phyloP scores from a whole-genome alignment of 2,329 filamentous ascomycete species.

The Fusarium hostae region DNA sequence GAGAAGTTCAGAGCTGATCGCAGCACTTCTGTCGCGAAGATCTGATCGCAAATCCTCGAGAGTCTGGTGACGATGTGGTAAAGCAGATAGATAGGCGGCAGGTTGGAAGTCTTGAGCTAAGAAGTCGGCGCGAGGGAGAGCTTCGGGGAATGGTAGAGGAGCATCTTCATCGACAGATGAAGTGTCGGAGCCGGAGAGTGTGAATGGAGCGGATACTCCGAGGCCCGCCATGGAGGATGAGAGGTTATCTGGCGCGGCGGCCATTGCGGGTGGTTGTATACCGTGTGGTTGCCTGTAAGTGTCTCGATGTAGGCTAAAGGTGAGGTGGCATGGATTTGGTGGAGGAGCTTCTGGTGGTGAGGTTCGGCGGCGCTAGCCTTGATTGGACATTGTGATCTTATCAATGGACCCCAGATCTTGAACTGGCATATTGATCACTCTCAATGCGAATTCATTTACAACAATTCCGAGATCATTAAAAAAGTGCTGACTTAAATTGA shows the following conservation, averaged over 20 bases:
- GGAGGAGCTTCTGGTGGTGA: constrained; percentile 12
- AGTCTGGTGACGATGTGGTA: constrained; percentile 91
- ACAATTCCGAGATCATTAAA: too few species aligned
- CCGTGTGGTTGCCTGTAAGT: constrained; percentile 15
- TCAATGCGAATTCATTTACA: background rate
- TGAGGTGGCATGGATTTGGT: constrained; percentile 38
- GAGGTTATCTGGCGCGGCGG: constrained; percentile 44
- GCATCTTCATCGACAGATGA: constrained; percentile 66
- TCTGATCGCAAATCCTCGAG: constrained; percentile 92
- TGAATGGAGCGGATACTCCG: constrained; percentile 50
- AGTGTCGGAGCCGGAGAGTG: constrained; percentile 55
- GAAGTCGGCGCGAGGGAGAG: constrained; percentile 86
- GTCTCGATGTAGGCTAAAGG: constrained; percentile 29
- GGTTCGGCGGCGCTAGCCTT: constrained; percentile 24
- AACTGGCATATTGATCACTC: background rate
- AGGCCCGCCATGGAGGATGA: constrained; percentile 42
- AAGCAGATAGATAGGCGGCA: constrained; percentile 80
- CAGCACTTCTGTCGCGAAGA: constrained; percentile 80
- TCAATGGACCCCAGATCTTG: constrained; percentile 17
- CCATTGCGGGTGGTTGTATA: constrained; percentile 20
- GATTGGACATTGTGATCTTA: constrained; percentile 21
- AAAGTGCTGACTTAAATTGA: too few species aligned
- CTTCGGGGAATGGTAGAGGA: constrained; percentile 87
- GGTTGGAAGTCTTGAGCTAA: constrained; percentile 81
- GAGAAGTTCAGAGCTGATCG: constrained; percentile 85